Conservation (phyloP, 106 monocot species). For the Agapanthus africanus region DNA sequence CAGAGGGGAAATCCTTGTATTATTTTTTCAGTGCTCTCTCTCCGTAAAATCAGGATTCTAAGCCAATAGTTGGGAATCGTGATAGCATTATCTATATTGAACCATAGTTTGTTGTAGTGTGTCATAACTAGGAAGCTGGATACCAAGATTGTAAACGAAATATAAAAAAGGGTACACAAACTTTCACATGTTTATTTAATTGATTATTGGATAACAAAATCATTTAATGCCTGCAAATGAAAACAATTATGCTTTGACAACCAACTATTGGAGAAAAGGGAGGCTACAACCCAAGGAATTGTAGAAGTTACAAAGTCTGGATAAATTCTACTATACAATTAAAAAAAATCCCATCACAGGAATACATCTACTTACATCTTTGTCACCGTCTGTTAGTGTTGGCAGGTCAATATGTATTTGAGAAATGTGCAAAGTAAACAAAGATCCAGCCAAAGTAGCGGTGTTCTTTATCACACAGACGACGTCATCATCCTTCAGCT, state of each 20-base stretch:
- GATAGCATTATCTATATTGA: neutral
- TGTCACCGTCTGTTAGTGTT: constrained; percentile 81
- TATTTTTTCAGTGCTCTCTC: neutral
- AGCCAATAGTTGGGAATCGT: too few relatives aligned
- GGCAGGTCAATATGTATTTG: constrained; percentile 76
- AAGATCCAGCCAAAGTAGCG: constrained; percentile 66
- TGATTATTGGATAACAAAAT: neutral
- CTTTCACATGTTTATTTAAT: neutral
- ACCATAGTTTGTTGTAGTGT: neutral
- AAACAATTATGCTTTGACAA: neutral
- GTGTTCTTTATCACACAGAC: constrained; percentile 79
- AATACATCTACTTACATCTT: constrained; percentile 36
- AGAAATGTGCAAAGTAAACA: constrained; percentile 79
- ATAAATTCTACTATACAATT: neutral
- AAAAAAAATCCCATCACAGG: neutral
- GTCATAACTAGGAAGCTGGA: neutral
- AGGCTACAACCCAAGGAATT: neutral
- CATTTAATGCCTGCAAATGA: neutral
- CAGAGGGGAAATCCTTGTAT: neutral
- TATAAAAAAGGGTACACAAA: neutral
- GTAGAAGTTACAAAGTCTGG: neutral
- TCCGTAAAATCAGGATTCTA: too few relatives aligned
- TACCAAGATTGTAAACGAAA: neutral
- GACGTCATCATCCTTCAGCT: constrained; percentile 72
- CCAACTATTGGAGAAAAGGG: neutral